Conservation (phyloP, 495 filamentous ascomycete genomes). For the Aspergillus asperescens region DNA sequence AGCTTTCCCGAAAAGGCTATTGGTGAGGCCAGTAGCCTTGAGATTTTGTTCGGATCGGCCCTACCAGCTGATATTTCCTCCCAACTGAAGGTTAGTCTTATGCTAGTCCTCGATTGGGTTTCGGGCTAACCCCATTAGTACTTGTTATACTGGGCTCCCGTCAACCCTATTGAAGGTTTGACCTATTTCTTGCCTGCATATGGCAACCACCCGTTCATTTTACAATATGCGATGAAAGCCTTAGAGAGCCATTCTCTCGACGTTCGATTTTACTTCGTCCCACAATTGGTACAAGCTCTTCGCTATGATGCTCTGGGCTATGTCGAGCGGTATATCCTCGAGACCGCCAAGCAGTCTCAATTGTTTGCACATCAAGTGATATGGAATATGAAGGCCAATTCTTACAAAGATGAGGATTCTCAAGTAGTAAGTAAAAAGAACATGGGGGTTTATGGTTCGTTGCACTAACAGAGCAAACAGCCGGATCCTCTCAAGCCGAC, state of each 20-base stretch:
- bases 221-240: constrained; percentile 96
- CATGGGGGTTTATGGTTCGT: not conserved
- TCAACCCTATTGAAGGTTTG: constrained; percentile 86
- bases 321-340: constrained; percentile 91
- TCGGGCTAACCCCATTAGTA: constrained; percentile 55
- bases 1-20: constrained; percentile 78
- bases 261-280: constrained; percentile 97
- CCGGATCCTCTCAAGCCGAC: constrained; percentile 91
- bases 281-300: constrained; percentile 94
- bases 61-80: constrained; percentile 73
- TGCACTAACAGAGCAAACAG: constrained; percentile 46
- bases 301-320: constrained; percentile 93
- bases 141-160: constrained; percentile 87
- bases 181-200: constrained; percentile 92
- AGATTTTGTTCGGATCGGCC: constrained; percentile 69
- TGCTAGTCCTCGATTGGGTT: not conserved
- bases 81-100: constrained; percentile 67
- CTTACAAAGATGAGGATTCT: constrained; percentile 94
- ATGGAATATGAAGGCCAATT: constrained; percentile 99
- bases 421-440: constrained; percentile 60
- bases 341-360: constrained; percentile 93
- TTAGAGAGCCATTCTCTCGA: constrained; percentile 90
- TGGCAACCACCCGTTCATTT: constrained; percentile 86
- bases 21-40: constrained; percentile 70
- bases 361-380: constrained; percentile 98